These are phyloP conservation scores for Neurospora sp. DNA, from an alignment of 495 filamentous ascomycete genomes.

Conservation along the genomic window DNA sequence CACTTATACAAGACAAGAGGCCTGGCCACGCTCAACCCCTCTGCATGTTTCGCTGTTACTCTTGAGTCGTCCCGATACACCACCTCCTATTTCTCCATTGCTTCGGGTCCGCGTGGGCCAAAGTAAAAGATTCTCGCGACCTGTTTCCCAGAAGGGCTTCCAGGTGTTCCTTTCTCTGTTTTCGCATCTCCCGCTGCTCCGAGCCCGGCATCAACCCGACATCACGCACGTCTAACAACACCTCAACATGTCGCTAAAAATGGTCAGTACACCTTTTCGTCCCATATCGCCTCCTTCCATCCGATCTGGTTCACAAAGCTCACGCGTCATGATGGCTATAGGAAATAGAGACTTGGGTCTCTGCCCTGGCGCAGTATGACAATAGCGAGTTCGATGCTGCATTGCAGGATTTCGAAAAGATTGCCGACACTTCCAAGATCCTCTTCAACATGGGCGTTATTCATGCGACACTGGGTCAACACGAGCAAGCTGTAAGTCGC, in stretches of 20 bases:
- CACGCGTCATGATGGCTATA: constrained; percentile 27
- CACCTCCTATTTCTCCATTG: constrained; percentile 15
- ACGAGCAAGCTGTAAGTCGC: constrained; percentile 81
- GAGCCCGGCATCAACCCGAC: background rate
- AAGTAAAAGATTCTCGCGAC: background rate
- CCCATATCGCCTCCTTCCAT: background rate
- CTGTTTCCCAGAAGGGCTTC: background rate
- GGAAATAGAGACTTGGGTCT: constrained; percentile 99
- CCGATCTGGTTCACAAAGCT: constrained; percentile 1
- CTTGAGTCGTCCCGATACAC: constrained; percentile 5
- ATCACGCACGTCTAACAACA: background rate
- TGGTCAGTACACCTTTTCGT: constrained; percentile 38
- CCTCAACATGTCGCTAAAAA: constrained; percentile 61
- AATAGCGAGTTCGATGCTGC: constrained; percentile 91
- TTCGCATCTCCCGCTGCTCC: background rate
- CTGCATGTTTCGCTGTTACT: constrained; percentile 3
- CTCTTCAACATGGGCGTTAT: constrained; percentile 98
- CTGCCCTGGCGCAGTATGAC: constrained; percentile 85
- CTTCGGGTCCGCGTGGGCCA: background rate
- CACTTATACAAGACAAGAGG: constrained; percentile 7
- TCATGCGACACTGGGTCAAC: constrained; percentile 92
- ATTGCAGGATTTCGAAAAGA: constrained; percentile 68
- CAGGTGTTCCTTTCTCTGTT: background rate
- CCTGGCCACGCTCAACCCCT: constrained; percentile 17
- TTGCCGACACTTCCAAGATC: constrained; percentile 96